Evolutionary conservation across 1,284 basidiomycete genomes (phyloP).

Genomic region (Ceratobasidium sp.): DNA sequence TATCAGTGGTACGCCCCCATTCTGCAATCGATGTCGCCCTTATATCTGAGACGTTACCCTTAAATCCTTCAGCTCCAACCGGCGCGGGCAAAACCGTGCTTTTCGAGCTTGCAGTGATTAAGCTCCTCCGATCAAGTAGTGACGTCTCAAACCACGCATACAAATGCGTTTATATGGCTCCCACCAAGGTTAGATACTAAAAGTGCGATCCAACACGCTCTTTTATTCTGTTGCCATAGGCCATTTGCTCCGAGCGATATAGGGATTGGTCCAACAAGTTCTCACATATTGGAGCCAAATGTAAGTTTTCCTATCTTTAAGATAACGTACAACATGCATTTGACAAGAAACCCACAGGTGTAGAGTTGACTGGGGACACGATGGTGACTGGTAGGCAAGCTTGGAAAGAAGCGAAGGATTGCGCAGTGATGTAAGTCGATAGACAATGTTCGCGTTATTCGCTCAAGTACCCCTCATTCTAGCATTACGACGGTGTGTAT

Average conservation of each 20-base stretch:
- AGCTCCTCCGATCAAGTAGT: conserved; percentile 64
- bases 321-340: not conserved
- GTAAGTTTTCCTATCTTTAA: conserved; percentile 55
- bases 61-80: conserved; percentile 70
- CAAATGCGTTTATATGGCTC: conserved; percentile 92
- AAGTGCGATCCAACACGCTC: not conserved
- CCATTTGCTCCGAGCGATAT: conserved; percentile 83
- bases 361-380: conserved; percentile 92
- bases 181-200: conserved; percentile 73
- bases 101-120: conserved; percentile 90
- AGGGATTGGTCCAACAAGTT: conserved; percentile 88
- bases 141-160: conserved; percentile 52
- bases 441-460: not conserved
- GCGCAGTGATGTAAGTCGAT: conserved; percentile 72
- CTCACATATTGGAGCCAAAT: conserved; percentile 72
- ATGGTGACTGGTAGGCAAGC: conserved; percentile 64
- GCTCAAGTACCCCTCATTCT: conserved; percentile 7
- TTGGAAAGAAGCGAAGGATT: conserved; percentile 74
- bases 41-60: not conserved
- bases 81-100: conserved; percentile 92
- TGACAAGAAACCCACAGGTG: conserved; percentile 59
- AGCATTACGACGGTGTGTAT: conserved; percentile 75
- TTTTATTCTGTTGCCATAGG: conserved; percentile 57
- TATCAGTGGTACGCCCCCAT: conserved; percentile 66
- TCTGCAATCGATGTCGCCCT: conserved; percentile 32